Conservation (phyloP, 1,284 basidiomycete species). For the Leccinum griseonigrum region DNA sequence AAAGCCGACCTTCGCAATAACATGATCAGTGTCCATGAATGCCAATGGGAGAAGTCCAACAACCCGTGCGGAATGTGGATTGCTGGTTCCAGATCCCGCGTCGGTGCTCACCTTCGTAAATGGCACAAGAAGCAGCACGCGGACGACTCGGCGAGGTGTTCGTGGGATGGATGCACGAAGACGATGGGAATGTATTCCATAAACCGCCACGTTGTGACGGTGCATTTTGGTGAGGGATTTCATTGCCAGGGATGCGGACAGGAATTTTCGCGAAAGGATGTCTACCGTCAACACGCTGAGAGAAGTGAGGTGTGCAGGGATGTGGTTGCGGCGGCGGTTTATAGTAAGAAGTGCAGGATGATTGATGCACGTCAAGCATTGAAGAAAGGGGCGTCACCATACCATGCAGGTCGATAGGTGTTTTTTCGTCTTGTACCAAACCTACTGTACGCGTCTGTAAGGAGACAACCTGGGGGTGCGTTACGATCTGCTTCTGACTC, state of each 20-base stretch:
- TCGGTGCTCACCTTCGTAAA: slow-evolving; percentile 12
- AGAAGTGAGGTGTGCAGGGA: not conserved
- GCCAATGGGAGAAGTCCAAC: slow-evolving; percentile 6
- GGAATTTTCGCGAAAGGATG: slow-evolving; percentile 6
- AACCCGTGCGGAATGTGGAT: slow-evolving; percentile 17
- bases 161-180: slow-evolving; percentile 9
- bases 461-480: not conserved
- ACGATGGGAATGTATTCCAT: slow-evolving; percentile 11
- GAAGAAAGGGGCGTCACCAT: not conserved
- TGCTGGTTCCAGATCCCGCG: not conserved
- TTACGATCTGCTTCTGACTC: not conserved
- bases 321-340: not conserved
- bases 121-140: slow-evolving; percentile 2
- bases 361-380: not conserved
- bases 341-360: not conserved
- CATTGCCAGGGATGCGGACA: slow-evolving; percentile 4
- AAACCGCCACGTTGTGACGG: slow-evolving; percentile 9
- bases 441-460: not conserved
- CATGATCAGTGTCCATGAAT: slow-evolving; percentile 8
- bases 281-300: slow-evolving; percentile 7
- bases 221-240: slow-evolving; percentile 11
- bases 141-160: not conserved
- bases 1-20: not conserved
- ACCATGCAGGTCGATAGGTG: not conserved
- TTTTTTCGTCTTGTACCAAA: not conserved